These are phyloP conservation scores for Hymenochaete sp. DNA, from an alignment of 1,284 basidiomycete genomes.

Conservation along the genomic window DNA sequence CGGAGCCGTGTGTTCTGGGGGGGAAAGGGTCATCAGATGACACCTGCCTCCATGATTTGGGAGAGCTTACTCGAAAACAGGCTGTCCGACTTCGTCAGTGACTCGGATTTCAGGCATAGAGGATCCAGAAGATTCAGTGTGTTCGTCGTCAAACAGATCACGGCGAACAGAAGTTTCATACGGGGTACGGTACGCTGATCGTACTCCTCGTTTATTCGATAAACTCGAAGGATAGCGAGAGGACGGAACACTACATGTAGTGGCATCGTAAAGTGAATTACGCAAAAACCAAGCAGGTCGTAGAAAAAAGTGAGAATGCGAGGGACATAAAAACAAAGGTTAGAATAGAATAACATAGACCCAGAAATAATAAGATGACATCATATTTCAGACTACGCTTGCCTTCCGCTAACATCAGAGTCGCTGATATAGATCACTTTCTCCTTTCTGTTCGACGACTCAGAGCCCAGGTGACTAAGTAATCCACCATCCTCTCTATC, in stretches of 20 bases:
- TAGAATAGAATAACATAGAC: not conserved
- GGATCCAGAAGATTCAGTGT: slow-evolving; percentile 4
- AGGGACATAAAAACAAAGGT: slow-evolving; percentile 3
- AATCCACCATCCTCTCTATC: slow-evolving; percentile 3
- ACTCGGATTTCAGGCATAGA: slow-evolving; percentile 12
- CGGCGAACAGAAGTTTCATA: no score
- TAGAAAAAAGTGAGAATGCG: no score
- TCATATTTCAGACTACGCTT: slow-evolving; percentile 7
- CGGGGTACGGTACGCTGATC: no score
- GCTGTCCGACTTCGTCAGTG: slow-evolving; percentile 13
- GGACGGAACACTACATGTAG: no score
- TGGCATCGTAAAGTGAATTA: no score
- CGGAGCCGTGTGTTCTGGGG: no score
- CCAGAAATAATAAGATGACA: not conserved
- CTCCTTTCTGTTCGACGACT: no score
- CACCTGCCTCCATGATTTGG: no score
- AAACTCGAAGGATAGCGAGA: not conserved
- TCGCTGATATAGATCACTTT: slow-evolving; percentile 12
- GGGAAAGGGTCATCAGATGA: no score
- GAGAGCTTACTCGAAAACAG: slow-evolving; percentile 14
- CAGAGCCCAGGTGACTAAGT: slow-evolving; percentile 6
- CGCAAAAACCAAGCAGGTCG: no score
- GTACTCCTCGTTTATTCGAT: slow-evolving; percentile 1
- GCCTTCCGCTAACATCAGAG: slow-evolving; percentile 13
- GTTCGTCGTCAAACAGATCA: slow-evolving; percentile 10